Percentiles rank a stretch among this genome's conserved stretches.
These are phyloP conservation scores for Apiospora sp. DNA, from an alignment of 2,329 filamentous ascomycete species.

Conservation along the genomic window DNA sequence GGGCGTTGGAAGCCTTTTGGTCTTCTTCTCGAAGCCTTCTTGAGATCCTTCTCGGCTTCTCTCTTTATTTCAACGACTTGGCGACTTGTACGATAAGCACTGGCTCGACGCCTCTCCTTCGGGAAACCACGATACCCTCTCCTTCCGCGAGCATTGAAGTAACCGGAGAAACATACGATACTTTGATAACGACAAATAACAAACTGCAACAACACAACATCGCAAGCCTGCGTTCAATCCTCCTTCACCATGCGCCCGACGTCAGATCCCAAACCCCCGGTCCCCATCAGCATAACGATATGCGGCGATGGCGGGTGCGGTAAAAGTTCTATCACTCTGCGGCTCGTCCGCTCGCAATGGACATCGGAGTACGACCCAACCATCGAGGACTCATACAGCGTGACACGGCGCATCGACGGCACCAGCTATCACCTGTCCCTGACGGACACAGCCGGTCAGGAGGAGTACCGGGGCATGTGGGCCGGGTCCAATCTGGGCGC, in stretches of 20 bases:
- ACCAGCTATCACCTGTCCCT: constrained; percentile 80
- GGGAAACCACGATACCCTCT: constrained; percentile 14
- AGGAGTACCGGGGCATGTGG: constrained; percentile 90
- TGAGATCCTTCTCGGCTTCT: neutral
- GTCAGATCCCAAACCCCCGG: constrained; percentile 47
- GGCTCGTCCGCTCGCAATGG: constrained; percentile 84
- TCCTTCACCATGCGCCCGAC: constrained; percentile 24
- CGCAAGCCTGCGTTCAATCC: neutral
- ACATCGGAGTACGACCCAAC: constrained; percentile 84
- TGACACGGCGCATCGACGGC: constrained; percentile 82
- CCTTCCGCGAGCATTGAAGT: neutral
- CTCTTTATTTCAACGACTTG: neutral
- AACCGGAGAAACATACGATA: neutral
- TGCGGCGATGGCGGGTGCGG: constrained; percentile 87
- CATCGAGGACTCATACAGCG: constrained; percentile 85
- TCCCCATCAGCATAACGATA: constrained; percentile 78
- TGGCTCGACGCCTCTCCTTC: neutral
- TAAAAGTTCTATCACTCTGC: constrained; percentile 85
- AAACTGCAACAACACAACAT: neutral
- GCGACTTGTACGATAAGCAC: neutral
- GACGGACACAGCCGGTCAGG: constrained; percentile 88
- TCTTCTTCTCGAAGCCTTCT: neutral
- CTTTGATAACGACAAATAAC: neutral
- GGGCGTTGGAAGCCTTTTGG: constrained; percentile 18
- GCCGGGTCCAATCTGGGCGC: constrained; percentile 78